Percentiles rank a stretch among this genome's conserved stretches.
phyloP scores from a whole-genome alignment of 2,329 filamentous ascomycete genomes.

The Pseudogymnoascus sp. region DNA sequence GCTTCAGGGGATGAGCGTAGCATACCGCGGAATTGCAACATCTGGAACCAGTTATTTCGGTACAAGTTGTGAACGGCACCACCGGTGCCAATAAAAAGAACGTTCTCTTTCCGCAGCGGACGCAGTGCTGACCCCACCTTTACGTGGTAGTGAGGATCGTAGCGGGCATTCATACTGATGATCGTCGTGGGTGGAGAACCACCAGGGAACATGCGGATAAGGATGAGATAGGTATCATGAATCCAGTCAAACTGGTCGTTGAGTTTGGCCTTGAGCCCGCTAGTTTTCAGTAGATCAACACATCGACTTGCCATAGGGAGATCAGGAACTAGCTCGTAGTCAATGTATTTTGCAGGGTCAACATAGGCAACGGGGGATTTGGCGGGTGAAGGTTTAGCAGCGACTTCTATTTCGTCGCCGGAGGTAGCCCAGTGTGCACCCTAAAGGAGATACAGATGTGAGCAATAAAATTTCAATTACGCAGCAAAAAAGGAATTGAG shows the following conservation, averaged over 20 bases:
- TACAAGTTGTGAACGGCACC: slow-evolving; percentile 66
- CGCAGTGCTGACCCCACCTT: slow-evolving; percentile 51
- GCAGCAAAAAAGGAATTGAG: neutral
- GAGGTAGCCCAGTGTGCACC: slow-evolving; percentile 60
- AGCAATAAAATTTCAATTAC: neutral
- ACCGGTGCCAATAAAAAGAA: slow-evolving; percentile 51
- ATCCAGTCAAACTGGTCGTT: slow-evolving; percentile 62
- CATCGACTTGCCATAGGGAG: slow-evolving; percentile 43
- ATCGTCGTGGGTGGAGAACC: slow-evolving; percentile 60
- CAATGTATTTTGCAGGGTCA: slow-evolving; percentile 55
- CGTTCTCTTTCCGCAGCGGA: slow-evolving; percentile 44
- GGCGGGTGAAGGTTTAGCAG: slow-evolving; percentile 50
- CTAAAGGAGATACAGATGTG: slow-evolving; percentile 26
- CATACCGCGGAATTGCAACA: slow-evolving; percentile 38
- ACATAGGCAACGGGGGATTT: slow-evolving; percentile 63
- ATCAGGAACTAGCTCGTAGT: slow-evolving; percentile 56
- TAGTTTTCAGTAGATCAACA: slow-evolving; percentile 40
- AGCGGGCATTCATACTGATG: slow-evolving; percentile 46
- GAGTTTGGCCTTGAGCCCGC: slow-evolving; percentile 46
- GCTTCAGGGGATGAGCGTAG: slow-evolving; percentile 32
- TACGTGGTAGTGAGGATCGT: slow-evolving; percentile 50
- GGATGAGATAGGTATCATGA: slow-evolving; percentile 62
- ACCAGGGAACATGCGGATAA: slow-evolving; percentile 62
- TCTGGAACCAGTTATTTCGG: slow-evolving; percentile 58
- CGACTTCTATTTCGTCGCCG: slow-evolving; percentile 50